Percentiles rank a stretch among this genome's conserved stretches.
Conservation (phyloP, 1,284 basidiomycete species). For the Anthracocystis walkeri region DNA sequence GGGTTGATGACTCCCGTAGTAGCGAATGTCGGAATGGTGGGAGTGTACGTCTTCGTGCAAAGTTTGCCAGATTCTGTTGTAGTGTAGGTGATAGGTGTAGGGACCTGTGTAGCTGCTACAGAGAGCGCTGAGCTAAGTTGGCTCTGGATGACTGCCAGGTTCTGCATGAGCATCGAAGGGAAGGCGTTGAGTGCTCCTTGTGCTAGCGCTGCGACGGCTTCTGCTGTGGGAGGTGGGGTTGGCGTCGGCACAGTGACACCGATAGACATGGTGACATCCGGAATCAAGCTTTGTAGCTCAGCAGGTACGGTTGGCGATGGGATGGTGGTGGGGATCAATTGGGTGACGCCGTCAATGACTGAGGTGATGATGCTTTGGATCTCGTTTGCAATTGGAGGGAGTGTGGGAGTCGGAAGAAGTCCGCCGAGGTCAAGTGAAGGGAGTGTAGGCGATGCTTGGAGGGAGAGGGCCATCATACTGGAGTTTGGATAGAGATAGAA, state of each 20-base stretch:
- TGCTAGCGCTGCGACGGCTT: slow-evolving; percentile 15
- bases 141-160: slow-evolving; percentile 22
- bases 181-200: slow-evolving; percentile 26
- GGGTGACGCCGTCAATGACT: slow-evolving; percentile 35
- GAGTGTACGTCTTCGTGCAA: slow-evolving; percentile 26
- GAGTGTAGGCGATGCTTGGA: slow-evolving; percentile 31
- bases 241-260: slow-evolving; percentile 11
- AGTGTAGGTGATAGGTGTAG: slow-evolving; percentile 9
- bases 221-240: slow-evolving; percentile 7
- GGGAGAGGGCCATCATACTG: slow-evolving; percentile 31
- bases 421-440: slow-evolving; percentile 22
- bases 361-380: slow-evolving; percentile 32
- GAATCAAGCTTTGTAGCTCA: slow-evolving; percentile 4
- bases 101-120: slow-evolving; percentile 14
- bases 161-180: slow-evolving; percentile 29
- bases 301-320: slow-evolving; percentile 23
- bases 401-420: slow-evolving; percentile 25
- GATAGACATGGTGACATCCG: slow-evolving; percentile 5
- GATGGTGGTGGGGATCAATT: slow-evolving; percentile 36
- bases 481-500: neutral
- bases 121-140: slow-evolving; percentile 20
- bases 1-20: slow-evolving; percentile 39
- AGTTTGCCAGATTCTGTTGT: slow-evolving; percentile 21
- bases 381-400: slow-evolving; percentile 18
- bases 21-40: slow-evolving; percentile 10